Evolutionary conservation across 306 rosid genomes (phyloP), one percentile per base, ranked within the genome.

Genomic region (Vigna nakashimae): DNA sequence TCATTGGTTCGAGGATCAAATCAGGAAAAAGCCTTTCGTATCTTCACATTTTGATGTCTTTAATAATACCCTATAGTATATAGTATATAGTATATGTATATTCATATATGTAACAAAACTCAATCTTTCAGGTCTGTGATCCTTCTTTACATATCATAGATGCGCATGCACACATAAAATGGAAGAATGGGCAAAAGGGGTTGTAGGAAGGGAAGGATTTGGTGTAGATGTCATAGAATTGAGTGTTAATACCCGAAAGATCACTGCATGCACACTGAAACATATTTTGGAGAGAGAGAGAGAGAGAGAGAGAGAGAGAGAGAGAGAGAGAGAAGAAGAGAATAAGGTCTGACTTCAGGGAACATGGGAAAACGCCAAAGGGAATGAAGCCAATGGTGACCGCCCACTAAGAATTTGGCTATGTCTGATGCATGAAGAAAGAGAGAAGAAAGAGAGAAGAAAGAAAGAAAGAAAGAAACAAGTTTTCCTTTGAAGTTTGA

Each of bases 351-450:
- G 86, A 67, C 46, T 64, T 49, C 17, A 71, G 77, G 83, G 82
- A 83, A 82, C 65, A 82, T 84, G 80, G 87, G 86, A 76, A 89
- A 85, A 91, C 79, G 86, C 93, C 90, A 84, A 85, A 79, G 82
- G 84, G 80, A 82, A 86, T 84, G 74, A 79, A 79, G 74, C 84
- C 82, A 85, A 58, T 52, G 52, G 43, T 78, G 55, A 57, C 68
- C 79, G 12, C 51, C 36, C 71, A 71, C 56, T 70, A 68, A 64
- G 40, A n/a, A 26, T 11, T 73, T 56, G 51, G 59, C 1, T 6
- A 9, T 74, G 59, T 57, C 56, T 38, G 40, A 17, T 64, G 52
- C 48, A 63, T 56, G 34, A 80, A 72, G 20, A 60, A 78, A 80
- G 49, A 86, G 80, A 20, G 50, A 45, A 9, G 9, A 42, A 10